Conservation (phyloP, 495 filamentous ascomycete species). For the Corynascus novoguineensis region DNA sequence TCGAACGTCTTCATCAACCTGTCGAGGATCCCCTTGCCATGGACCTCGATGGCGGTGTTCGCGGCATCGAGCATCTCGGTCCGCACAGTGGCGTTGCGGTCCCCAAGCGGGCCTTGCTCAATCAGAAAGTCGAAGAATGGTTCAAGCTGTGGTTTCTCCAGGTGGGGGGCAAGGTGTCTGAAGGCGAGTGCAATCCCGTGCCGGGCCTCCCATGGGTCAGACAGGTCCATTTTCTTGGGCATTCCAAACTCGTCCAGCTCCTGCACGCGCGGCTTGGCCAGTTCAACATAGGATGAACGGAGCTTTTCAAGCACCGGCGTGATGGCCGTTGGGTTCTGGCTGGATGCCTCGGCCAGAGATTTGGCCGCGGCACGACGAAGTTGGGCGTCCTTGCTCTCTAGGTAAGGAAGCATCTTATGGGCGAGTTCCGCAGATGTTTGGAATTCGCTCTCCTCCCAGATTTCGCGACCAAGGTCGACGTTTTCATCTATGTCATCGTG, state of each 20-base stretch:
- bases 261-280: slow-evolving; percentile 72
- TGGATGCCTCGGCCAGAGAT: slow-evolving; percentile 68
- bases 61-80: slow-evolving; percentile 92
- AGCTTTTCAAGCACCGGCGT: slow-evolving; percentile 55
- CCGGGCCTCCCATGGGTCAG: slow-evolving; percentile 84
- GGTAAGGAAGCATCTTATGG: slow-evolving; percentile 65
- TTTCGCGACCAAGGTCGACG: slow-evolving; percentile 69
- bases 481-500: slow-evolving; percentile 92
- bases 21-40: slow-evolving; percentile 77
- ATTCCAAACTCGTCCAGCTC: slow-evolving; percentile 89
- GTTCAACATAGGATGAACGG: slow-evolving; percentile 61
- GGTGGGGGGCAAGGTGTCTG: slow-evolving; percentile 64
- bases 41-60: slow-evolving; percentile 67
- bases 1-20: slow-evolving; percentile 90
- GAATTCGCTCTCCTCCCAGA: slow-evolving; percentile 92
- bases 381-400: slow-evolving; percentile 70
- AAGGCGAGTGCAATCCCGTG: slow-evolving; percentile 86
- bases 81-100: slow-evolving; percentile 69
- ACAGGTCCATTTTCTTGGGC: slow-evolving; percentile 74
- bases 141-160: slow-evolving; percentile 64
- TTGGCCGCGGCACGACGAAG: slow-evolving; percentile 78
- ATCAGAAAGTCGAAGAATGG: slow-evolving; percentile 80
- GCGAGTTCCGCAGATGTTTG: slow-evolving; percentile 58
- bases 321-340: slow-evolving; percentile 44
- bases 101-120: slow-evolving; percentile 73